Percentiles rank a stretch among this genome's conserved stretches.
Evolutionary conservation across 2,329 filamentous ascomycete genomes (phyloP).

Genomic region (Alternaria consortialis): DNA sequence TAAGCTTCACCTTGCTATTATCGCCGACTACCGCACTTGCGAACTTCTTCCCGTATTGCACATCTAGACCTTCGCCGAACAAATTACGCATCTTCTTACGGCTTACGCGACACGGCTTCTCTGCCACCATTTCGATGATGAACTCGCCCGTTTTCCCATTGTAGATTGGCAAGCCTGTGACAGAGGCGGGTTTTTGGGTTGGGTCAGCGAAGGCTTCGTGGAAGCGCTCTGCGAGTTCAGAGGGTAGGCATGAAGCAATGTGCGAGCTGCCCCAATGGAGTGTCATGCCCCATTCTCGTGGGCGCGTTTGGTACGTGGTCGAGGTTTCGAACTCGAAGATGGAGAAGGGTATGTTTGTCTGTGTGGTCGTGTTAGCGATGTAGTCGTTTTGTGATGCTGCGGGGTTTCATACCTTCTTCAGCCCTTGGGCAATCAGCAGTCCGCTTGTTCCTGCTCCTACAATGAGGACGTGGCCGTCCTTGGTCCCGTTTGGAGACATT

Average conservation of each 20-base stretch:
- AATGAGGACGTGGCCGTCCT: neutral
- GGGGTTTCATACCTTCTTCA: neutral
- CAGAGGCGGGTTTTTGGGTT: slow-evolving; percentile 14
- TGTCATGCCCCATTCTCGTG: slow-evolving; percentile 41
- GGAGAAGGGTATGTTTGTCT: slow-evolving; percentile 5
- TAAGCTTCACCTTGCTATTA: slow-evolving; percentile 24
- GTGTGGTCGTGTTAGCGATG: neutral
- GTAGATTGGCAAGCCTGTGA: slow-evolving; percentile 35
- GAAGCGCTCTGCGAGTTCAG: slow-evolving; percentile 27
- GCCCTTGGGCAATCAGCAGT: neutral
- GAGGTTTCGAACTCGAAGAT: slow-evolving; percentile 26
- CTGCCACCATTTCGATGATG: slow-evolving; percentile 33
- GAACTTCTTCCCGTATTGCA: slow-evolving; percentile 33
- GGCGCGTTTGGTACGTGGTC: slow-evolving; percentile 28
- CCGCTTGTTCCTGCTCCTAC: neutral
- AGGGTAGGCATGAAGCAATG: slow-evolving; percentile 30
- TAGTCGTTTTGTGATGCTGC: accelerated
- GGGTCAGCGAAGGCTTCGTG: slow-evolving; percentile 38
- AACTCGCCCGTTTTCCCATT: slow-evolving; percentile 38
- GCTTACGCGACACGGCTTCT: slow-evolving; percentile 29
- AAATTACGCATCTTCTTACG: slow-evolving; percentile 35
- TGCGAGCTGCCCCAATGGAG: slow-evolving; percentile 35
- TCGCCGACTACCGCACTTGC: slow-evolving; percentile 15
- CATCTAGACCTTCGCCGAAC: slow-evolving; percentile 32
- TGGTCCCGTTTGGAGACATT: neutral